These are phyloP conservation scores for Trichomonas vaginalis DNA, from an alignment of 208 protist genomes.

Conservation along the genomic window DNA sequence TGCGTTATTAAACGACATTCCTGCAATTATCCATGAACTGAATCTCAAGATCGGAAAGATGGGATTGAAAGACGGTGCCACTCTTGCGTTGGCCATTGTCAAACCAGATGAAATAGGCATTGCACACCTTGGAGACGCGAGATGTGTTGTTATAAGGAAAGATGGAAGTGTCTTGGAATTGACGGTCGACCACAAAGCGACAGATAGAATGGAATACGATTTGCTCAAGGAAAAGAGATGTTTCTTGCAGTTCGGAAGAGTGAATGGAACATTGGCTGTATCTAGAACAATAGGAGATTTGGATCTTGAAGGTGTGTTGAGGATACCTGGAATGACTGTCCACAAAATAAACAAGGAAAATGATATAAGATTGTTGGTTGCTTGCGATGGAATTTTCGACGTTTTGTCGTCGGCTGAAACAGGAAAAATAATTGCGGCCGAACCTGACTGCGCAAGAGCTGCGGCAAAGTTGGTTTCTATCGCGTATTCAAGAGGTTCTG, in stretches of 20 bases:
- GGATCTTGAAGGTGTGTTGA: not conserved
- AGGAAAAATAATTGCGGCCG: not conserved
- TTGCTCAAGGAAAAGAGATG: not conserved
- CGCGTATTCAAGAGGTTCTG: not conserved
- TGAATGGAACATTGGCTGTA: not conserved
- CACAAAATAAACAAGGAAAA: not conserved
- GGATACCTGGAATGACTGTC: not conserved
- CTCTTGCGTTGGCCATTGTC: not conserved
- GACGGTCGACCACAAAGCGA: not conserved
- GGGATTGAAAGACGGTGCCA: not conserved
- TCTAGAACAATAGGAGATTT: not conserved
- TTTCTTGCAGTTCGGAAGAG: not conserved
- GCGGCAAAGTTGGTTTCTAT: not conserved
- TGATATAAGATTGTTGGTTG: not conserved
- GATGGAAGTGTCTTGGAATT: not conserved
- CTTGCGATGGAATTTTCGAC: constrained; percentile 13
- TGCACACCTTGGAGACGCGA: not conserved
- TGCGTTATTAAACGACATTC: not conserved
- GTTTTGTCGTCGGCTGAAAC: not conserved
- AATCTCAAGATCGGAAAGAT: not conserved
- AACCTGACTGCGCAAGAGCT: not conserved
- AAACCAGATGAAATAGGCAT: not conserved
- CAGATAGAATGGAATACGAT: not conserved
- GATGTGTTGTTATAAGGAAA: not conserved
- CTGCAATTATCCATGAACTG: not conserved